Evolutionary conservation across 148 eudicot genomes (phyloP), one percentile per base, ranked within the genome.

Genomic region (Rhododendron henanense): DNA sequence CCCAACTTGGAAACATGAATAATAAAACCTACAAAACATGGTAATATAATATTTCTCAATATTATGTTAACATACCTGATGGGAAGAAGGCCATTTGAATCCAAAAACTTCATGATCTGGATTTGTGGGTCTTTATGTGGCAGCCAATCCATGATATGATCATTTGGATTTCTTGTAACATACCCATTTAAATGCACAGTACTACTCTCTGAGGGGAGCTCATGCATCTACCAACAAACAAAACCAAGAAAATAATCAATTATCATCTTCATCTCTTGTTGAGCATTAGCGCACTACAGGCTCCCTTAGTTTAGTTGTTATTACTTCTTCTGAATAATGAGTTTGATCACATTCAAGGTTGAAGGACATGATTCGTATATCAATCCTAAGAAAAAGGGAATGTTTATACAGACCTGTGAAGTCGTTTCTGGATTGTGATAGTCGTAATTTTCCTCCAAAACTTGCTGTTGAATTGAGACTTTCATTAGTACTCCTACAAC

Each of bases 11-110:
- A 28, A 28, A 28, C 28, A 28, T 28, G 28, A 28, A 28, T 28
- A 28, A 28, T 28, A 28, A 28, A 28, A 28, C 28, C 28, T 28
- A 28, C 28, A 28, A 28, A 28, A 28, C 28, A 28, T 28, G 28
- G 28, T 28, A 28, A 28, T 0, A 28, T 28, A 28, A 28, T 28
- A 28, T 28, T 28, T 28, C 28, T 28, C 28, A 28, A 28, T 28
- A 28, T 28, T 28, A 28, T 28, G 28, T 28, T 28, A 28, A 28
- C 28, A 28, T 28, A 90, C 93, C 93, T 91, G 4, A 86, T 48
- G 5, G 92, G 93, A n/a, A 92, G 87, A 35, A 92, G 90, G 78
- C 90, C 91, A 88, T 87, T 92, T 14, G 91, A 90, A 79, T 74
- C 89, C 82, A 90, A 79, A 51, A 91, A 91, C 44, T 88, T 87